Evolutionary conservation across 805 yeast species (phyloP).

Genomic region (Ogataea ganodermae): DNA sequence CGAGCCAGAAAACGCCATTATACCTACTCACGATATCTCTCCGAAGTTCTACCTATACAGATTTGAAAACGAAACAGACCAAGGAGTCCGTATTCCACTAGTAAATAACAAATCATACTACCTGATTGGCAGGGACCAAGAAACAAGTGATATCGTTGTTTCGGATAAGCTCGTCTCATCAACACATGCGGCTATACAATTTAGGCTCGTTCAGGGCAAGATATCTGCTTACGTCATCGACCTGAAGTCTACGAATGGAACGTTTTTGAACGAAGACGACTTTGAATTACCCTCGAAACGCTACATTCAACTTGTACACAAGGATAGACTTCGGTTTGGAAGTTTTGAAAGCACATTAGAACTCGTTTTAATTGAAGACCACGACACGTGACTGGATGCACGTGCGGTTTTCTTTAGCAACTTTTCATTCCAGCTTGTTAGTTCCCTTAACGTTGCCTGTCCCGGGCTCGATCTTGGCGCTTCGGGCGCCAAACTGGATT

Average conservation of each 20-base stretch:
- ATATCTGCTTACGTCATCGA: conserved; percentile 29
- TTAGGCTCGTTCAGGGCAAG: conserved; percentile 15
- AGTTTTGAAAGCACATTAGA: conserved; percentile 27
- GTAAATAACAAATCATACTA: conserved; percentile 28
- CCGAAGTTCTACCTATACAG: conserved; percentile 20
- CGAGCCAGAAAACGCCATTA: conserved; percentile 24
- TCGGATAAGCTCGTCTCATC: conserved; percentile 26
- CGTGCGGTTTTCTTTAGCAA: too few relatives aligned
- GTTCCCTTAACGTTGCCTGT: conserved; percentile 79
- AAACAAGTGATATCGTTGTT: conserved; percentile 24
- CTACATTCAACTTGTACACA: conserved; percentile 28
- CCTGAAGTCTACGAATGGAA: conserved; percentile 33
- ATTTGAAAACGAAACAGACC: conserved; percentile 16
- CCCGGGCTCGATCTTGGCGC: conserved; percentile 90
- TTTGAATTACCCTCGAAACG: conserved; percentile 28
- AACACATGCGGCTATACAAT: conserved; percentile 35
- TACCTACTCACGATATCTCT: conserved; percentile 16
- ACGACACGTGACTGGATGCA: conserved; percentile 1
- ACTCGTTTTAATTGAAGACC: conserved; percentile 24
- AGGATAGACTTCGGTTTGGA: conserved; percentile 31
- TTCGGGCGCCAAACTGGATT: conserved; percentile 92
- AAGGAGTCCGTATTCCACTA: conserved; percentile 22
- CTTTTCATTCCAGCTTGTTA: conserved; percentile 39
- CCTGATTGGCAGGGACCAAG: conserved; percentile 27
- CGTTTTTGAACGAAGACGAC: conserved; percentile 30